These are phyloP conservation scores for Agastache rugosa DNA, from an alignment of 257 asterid species.

Conservation along the genomic window DNA sequence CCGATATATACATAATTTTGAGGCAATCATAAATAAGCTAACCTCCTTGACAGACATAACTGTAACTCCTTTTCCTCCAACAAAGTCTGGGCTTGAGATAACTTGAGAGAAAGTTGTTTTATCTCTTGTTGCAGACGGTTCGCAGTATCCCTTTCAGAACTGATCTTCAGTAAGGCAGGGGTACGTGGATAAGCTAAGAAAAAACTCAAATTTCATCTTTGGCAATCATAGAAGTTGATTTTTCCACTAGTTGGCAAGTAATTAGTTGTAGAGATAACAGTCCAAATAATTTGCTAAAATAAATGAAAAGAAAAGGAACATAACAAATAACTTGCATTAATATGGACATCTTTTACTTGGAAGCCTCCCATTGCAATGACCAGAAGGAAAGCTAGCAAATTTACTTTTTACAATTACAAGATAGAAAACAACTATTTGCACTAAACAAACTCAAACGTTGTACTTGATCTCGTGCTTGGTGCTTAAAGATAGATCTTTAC, in stretches of 20 bases:
- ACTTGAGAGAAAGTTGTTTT: conserved; percentile 71
- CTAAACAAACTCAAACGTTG: neutral
- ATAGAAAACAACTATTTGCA: conserved; percentile 3
- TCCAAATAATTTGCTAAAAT: conserved; percentile 4
- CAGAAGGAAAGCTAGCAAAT: conserved; percentile 24
- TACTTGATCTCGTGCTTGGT: neutral
- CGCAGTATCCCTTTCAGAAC: conserved; percentile 75
- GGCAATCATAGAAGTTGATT: conserved; percentile 25
- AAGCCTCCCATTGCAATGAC: neutral
- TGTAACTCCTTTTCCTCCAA: conserved; percentile 79
- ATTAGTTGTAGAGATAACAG: neutral
- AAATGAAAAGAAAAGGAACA: neutral
- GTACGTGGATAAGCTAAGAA: conserved; percentile 91
- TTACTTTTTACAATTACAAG: conserved; percentile 7
- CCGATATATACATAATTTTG: conserved; percentile 25
- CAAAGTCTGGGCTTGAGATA: conserved; percentile 70
- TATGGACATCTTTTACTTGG: neutral
- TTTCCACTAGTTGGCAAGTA: conserved; percentile 17
- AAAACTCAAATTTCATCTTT: conserved; percentile 31
- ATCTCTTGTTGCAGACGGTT: conserved; percentile 80
- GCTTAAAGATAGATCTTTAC: neutral
- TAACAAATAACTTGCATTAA: neutral
- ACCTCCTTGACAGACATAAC: conserved; percentile 62
- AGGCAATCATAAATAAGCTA: conserved; percentile 33
- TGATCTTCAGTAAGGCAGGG: conserved; percentile 94